phyloP scores from a whole-genome alignment of 2,329 filamentous ascomycete genomes.

The Fusarium scirpi region DNA sequence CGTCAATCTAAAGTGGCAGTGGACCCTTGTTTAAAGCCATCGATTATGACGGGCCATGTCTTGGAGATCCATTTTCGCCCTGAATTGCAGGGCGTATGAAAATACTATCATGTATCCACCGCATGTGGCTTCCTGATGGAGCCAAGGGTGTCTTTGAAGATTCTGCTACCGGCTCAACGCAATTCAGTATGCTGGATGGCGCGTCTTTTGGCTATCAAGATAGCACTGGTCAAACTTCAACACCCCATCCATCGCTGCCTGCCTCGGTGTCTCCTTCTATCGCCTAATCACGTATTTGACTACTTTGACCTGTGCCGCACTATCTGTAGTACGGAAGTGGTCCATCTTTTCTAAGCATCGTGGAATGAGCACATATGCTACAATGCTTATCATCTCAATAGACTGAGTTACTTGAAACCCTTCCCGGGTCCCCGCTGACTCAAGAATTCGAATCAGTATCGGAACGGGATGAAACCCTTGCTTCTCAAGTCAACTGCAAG shows the following conservation, averaged over 20 bases:
- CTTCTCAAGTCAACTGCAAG: conserved; percentile 37
- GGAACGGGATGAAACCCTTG: conserved; percentile 52
- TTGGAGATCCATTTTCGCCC: conserved; percentile 40
- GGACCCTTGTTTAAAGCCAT: conserved; percentile 31
- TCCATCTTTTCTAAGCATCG: not conserved
- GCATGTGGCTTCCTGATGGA: conserved; percentile 27
- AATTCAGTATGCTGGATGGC: conserved; percentile 57
- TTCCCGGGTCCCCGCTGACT: conserved; percentile 40
- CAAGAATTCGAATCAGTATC: conserved; percentile 52
- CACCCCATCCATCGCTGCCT: not conserved
- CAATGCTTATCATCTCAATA: not conserved
- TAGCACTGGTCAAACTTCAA: not conserved
- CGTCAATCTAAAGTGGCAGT: conserved; percentile 28
- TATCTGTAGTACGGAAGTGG: not conserved
- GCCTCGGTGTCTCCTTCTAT: not conserved
- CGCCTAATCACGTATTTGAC: not conserved
- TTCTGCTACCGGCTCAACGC: conserved; percentile 33
- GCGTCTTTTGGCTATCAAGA: conserved; percentile 16
- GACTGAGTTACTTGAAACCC: conserved; percentile 54
- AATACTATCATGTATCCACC: conserved; percentile 21
- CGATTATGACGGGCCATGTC: conserved; percentile 25
- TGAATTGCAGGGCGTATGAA: conserved; percentile 16
- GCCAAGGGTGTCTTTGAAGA: conserved; percentile 28
- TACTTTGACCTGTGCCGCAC: not conserved
- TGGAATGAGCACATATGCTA: not conserved